A percentile compares a stretch with the other conserved stretches of the same genome.
These are phyloP conservation scores for Neoboletus brunneissimus DNA, from an alignment of 768 basidiomycete species.

Conservation along the genomic window DNA sequence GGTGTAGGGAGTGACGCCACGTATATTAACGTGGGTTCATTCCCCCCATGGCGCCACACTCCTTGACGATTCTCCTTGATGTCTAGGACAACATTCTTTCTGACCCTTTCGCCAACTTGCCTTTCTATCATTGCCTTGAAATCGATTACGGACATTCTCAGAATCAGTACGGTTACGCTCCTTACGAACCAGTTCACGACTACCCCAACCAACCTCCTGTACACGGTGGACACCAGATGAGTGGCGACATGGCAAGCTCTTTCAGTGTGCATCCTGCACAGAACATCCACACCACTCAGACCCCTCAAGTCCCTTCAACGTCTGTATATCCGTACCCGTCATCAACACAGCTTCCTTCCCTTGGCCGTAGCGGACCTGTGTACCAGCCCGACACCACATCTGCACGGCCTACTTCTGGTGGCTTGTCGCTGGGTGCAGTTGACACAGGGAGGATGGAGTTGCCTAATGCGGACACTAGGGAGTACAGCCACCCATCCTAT, in stretches of 20 bases:
- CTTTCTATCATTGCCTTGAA: neutral
- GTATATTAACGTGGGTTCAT: constrained; percentile 4
- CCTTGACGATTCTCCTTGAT: neutral
- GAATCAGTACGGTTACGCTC: neutral
- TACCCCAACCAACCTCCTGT: neutral
- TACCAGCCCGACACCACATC: neutral
- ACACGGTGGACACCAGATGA: neutral
- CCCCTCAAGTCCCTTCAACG: neutral
- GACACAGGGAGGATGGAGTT: constrained; percentile 9
- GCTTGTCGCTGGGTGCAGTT: neutral
- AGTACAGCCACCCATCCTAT: constrained; percentile 22
- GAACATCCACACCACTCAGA: neutral
- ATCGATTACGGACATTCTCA: neutral
- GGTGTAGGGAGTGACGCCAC: constrained; percentile 1
- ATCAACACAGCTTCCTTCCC: neutral
- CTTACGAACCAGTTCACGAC: neutral
- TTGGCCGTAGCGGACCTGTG: neutral
- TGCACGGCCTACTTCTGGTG: neutral
- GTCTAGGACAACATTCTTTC: constrained; percentile 7
- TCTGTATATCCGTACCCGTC: neutral
- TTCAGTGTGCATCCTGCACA: neutral
- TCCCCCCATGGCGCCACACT: neutral
- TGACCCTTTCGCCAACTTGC: neutral
- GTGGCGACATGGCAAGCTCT: neutral
- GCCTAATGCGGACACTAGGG: neutral